Evolutionary conservation across 1,284 basidiomycete species (phyloP), one percentile per base, ranked within the genome.

Genomic region (Phylloboletellus chloephorus): DNA sequence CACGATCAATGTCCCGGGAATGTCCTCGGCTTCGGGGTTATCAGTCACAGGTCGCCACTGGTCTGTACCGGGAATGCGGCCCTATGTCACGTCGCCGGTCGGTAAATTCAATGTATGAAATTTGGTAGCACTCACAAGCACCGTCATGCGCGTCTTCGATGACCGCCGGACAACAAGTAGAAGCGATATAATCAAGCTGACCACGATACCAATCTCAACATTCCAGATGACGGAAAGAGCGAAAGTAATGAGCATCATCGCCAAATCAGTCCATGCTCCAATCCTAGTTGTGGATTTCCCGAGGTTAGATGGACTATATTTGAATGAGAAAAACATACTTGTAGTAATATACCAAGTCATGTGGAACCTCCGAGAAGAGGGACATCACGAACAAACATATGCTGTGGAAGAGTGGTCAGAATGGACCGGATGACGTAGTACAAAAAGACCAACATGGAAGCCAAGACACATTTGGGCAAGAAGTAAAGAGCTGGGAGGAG

Each of bases 81-180:
- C 84, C 73, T 77, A 44, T 8, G 34, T 31, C 16, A 5, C 11
- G 15, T 21, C 29, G 4, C 5, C 15, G 0, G 21, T 47, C 15
- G 48, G 25, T 23, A n/a, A 28, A 5, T 6, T 17, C 23, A 20
- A 24, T 5, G 7, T 2, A 23, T 11, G 19, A 32, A 30, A 16
- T 23, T 17, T 17, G 24, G 8, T 2, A 37, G 19, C 28, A 38
- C 47, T 44, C 47, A 78, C 74, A 35, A 88, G 69, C 49, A 88
- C 81, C 30, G 78, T 80, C 69, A 87, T 79, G 4, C 81, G 70
- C 7, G 82, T 72, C 58, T 78, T 82, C 4, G 91, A 90, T 2
- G 89, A 90, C 34, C 88, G 81, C 51, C 85, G 82, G 8, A 97
- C 87, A 38, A 95, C 89, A 20, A 96, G 72, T 1, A 96, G 68